Base-by-base conservation (phyloP, 2,329 filamentous ascomycete genomes). In the Phymatotrichopsis omnivora region DNA sequence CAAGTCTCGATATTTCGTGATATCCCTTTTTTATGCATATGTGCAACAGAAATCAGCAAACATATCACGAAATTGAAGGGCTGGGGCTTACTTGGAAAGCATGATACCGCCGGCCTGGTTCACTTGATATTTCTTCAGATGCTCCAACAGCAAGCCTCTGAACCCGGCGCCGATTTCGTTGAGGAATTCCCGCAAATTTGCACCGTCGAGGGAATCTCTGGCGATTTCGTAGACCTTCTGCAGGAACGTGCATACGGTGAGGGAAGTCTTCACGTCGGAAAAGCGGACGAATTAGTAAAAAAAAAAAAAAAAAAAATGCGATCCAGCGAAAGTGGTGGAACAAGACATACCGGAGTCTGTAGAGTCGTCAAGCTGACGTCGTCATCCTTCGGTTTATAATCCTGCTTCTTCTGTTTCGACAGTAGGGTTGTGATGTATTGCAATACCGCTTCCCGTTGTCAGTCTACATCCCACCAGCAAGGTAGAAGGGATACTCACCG, bases 101-200 rank as follows among this genome's bases (percentile, higher is more conserved):
- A 95, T 91, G 35, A 98, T 75, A 2, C 86, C 91, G 51, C 91
- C 91, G 0, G 89, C 87, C 30, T 87, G 85, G 57, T 86, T 94
- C 55, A 98, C 85, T 50, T 81, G 78, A 67, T 93, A 98, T 60
- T 85, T 86, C 60, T 93, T 91, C 66, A 96, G 85, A 65, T 98
- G 91, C 52, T 91, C 84, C 52, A 98, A 78, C 4, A 98, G 73
- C 7, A 93, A 74, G 38, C 73, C 68, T 55, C 87, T 79, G 27
- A 94, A 71, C 7, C 81, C 80, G 11, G 87, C 68, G 1, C 85
- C 87, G 17, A 96, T 75, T 65, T 96, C 89, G 49, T 80, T 80
- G 42, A 82, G 78, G 61, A 96, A 84, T 37, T 80, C 74, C 43
- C 84, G 79, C 1, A 93, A 73, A 57, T 96, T 96, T 31, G 80